A percentile compares a stretch with the other conserved stretches of the same genome.
Evolutionary conservation across 164 flowering plant species (phyloP).

Genomic region (grape (Vitis vinifera)): ASM3070453v1 NC_081820.1:252001-252500

Average conservation of each 20-base stretch:
- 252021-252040: too few relatives aligned
- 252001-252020: too few relatives aligned
- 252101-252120: too few relatives aligned
- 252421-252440: constrained; percentile 68
- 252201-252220: too few relatives aligned
- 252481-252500: constrained; percentile 80
- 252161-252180: too few relatives aligned
- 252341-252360: constrained; percentile 71
- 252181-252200: too few relatives aligned
- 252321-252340: constrained; percentile 84
- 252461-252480: constrained; percentile 74
- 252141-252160: too few relatives aligned
- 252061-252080: too few relatives aligned
- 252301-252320: constrained; percentile 27
- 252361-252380: constrained; percentile 72
- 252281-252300: not conserved
- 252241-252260: not conserved
- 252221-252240: too few relatives aligned
- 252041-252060: too few relatives aligned
- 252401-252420: constrained; percentile 68
- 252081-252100: too few relatives aligned
- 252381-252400: constrained; percentile 88
- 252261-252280: not conserved
- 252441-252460: constrained; percentile 65
- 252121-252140: too few relatives aligned